Evolutionary conservation across 441 rosid genomes (phyloP), one percentile per base, ranked within the genome.

Genomic region (Bocquillonia castaneifolia): DNA sequence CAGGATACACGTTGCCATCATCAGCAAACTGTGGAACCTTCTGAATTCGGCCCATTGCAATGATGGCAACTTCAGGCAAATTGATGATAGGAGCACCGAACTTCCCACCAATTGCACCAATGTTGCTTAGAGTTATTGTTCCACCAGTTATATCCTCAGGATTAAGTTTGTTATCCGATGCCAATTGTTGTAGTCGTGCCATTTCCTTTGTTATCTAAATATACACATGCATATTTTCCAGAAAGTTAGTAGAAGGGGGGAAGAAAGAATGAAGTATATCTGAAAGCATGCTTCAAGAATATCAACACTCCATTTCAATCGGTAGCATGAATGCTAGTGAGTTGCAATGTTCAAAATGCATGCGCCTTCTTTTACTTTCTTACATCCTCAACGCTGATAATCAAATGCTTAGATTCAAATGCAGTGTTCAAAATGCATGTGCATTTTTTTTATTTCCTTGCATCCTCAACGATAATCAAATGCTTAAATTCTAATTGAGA

Each of bases 21-120:
- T 84, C 82, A 20, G 82, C 73, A 70, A 89, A 82, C 20, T 69
- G 84, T 52, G 97, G 87, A 80, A 84, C 83, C 78, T 88, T 89
- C 81, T 89, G 90, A 78, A 93, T 88, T 76, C 96, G 82, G 56
- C 96, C 98, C 34, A 89, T 74, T 12, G 95, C 98, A 64, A 91
- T 88, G 68, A 93, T 91, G 25, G 94, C 81, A 64, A 88, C 94
- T 88, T 93, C 96, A 4, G 98, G 98, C 78, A 93, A 79, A 82
- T 93, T 93, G 32, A 91, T 71, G 37, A 93, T 80, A 26, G 97
- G 97, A 0, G 92, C 79, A 36, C 97, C 98, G 29, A 88, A 86
- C 78, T 89, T 93, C 66, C 98, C 98, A 53, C 98, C 98, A 1
- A 91, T 93, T 58, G 96, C 85, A 67, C 98, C 97, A 34, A 93